Conservation (phyloP, 2,329 filamentous ascomycete genomes). For the Sporothrix luriei region DNA sequence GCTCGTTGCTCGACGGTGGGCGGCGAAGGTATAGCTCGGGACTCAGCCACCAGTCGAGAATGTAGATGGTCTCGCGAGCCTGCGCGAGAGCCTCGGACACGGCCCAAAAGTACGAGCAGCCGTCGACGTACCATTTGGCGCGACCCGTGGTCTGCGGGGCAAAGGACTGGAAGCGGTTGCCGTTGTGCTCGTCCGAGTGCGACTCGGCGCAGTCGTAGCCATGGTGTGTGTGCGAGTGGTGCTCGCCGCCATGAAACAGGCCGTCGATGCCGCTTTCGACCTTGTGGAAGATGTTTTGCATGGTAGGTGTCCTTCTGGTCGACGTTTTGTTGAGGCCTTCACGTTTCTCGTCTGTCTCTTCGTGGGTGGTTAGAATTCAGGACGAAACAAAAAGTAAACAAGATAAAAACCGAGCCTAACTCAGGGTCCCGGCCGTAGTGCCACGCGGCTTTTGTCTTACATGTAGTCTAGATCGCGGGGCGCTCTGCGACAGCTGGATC, state of each 20-base stretch:
- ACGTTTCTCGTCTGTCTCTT: neutral
- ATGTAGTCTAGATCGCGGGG: constrained; percentile 1
- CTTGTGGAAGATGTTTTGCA: constrained; percentile 51
- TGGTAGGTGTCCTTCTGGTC: constrained; percentile 35
- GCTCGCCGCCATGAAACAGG: constrained; percentile 45
- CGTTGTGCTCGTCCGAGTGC: constrained; percentile 49
- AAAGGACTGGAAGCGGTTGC: constrained; percentile 67
- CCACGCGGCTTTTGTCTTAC: constrained; percentile 21
- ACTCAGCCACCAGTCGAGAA: constrained; percentile 87
- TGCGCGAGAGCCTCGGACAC: constrained; percentile 76
- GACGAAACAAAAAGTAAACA: constrained; percentile 11
- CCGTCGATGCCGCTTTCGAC: constrained; percentile 49
- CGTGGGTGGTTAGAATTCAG: neutral
- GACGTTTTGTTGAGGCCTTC: too few species aligned
- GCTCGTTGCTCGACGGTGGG: constrained; percentile 77
- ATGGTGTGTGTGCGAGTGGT: constrained; percentile 53
- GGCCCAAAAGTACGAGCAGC: constrained; percentile 82
- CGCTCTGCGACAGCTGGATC: constrained; percentile 1
- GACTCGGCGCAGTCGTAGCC: constrained; percentile 48
- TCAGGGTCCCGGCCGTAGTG: neutral
- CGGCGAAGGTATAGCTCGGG: constrained; percentile 85
- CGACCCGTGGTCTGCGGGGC: constrained; percentile 72
- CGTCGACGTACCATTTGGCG: constrained; percentile 87
- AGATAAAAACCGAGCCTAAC: neutral
- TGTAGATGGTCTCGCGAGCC: constrained; percentile 74